These are phyloP conservation scores for Ligustrum vulgare DNA, from an alignment of 257 asterid species.

Conservation along the genomic window DNA sequence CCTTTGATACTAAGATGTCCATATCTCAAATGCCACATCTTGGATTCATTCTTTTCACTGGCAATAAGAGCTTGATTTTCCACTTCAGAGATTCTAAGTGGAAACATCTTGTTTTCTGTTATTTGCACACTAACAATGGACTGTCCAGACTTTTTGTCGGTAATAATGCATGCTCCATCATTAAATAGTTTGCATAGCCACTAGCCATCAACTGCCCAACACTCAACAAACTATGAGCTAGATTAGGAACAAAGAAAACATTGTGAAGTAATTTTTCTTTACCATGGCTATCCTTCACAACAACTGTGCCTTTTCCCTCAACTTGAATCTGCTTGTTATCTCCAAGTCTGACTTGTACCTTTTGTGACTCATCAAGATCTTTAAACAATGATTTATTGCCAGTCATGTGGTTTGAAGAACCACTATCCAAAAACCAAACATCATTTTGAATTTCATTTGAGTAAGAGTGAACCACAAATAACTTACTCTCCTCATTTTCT, in stretches of 20 bases:
- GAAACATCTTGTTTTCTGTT: conserved; percentile 12
- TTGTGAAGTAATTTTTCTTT: neutral
- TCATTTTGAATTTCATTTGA: neutral
- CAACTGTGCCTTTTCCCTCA: conserved; percentile 1
- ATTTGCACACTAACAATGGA: neutral
- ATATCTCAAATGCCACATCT: conserved; percentile 16
- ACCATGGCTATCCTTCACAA: neutral
- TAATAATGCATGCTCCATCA: neutral
- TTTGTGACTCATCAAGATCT: neutral
- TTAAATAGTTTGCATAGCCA: conserved; percentile 15
- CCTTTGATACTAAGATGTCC: conserved; percentile 14
- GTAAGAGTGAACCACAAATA: conserved; percentile 8
- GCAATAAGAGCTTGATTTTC: neutral
- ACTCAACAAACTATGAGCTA: conserved; percentile 20
- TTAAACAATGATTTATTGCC: neutral
- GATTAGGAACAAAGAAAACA: conserved; percentile 10
- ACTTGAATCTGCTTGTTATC: conserved; percentile 7
- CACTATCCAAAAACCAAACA: neutral
- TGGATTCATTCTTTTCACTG: neutral
- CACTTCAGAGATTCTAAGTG: neutral
- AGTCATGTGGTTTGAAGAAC: neutral
- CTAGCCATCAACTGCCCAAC: conserved; percentile 21
- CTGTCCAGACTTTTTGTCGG: neutral
- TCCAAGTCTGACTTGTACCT: neutral
- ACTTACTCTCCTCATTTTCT: conserved; percentile 5